These are phyloP conservation scores for Starmerella davenportii DNA, from an alignment of 805 yeast species.

Conservation along the genomic window DNA sequence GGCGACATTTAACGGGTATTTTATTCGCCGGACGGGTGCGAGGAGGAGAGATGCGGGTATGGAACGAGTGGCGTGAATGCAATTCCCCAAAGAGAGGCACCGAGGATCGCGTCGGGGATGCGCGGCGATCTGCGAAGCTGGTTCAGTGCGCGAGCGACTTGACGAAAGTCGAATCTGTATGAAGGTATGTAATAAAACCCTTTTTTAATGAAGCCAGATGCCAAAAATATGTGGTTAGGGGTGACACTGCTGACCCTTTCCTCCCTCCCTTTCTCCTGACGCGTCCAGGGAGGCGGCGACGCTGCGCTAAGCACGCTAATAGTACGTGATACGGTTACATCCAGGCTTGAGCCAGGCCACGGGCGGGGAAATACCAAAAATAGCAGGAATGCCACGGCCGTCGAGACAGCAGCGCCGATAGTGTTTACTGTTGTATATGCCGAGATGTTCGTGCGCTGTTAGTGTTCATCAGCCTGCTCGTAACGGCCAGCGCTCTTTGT, in stretches of 20 bases:
- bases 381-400: too few species aligned
- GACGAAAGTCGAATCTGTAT: not conserved
- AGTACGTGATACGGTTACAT: not conserved
- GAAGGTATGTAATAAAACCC: slow-evolving; percentile 1
- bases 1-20: not conserved
- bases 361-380: too few species aligned
- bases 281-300: not conserved
- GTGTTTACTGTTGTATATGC: too few species aligned
- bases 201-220: not conserved
- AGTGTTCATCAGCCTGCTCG: too few species aligned
- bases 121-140: not conserved
- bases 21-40: not conserved
- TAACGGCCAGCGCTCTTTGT: too few species aligned
- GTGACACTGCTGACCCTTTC: not conserved
- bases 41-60: not conserved
- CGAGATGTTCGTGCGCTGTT: too few species aligned
- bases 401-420: too few species aligned
- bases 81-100: not conserved
- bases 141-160: not conserved
- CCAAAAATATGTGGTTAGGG: not conserved
- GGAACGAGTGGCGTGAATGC: not conserved
- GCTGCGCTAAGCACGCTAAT: not conserved
- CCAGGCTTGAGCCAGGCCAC: too few species aligned
- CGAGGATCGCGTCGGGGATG: not conserved
- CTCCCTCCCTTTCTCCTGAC: not conserved